Evolutionary conservation across 345 rosid species (phyloP).

Genomic region (Eucalyptus sp.): DNA sequence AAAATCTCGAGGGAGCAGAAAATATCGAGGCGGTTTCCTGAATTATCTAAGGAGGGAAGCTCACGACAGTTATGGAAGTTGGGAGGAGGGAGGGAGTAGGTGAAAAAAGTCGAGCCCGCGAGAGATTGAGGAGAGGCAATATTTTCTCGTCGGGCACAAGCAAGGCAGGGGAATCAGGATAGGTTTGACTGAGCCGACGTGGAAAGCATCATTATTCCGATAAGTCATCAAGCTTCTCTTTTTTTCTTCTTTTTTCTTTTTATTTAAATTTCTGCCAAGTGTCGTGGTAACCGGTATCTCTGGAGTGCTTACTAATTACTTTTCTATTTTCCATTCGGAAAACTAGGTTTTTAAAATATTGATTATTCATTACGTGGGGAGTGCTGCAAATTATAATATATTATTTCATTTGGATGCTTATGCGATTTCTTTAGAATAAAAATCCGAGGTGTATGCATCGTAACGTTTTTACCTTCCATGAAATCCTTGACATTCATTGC

Average conservation of each 20-base stretch:
- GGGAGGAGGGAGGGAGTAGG: neutral
- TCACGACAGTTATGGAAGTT: slow-evolving; percentile 4
- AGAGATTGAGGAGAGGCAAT: neutral
- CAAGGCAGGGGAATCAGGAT: neutral
- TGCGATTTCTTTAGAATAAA: neutral
- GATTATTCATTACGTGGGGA: neutral
- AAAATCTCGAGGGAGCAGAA: neutral
- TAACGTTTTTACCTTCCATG: neutral
- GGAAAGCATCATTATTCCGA: neutral
- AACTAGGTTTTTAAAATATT: neutral
- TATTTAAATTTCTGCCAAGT: neutral
- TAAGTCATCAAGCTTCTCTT: neutral
- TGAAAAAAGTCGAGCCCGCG: neutral
- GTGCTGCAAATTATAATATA: neutral
- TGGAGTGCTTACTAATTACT: neutral
- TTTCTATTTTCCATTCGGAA: neutral
- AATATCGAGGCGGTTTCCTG: neutral
- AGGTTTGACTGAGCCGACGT: neutral
- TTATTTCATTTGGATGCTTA: neutral
- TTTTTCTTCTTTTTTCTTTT: neutral
- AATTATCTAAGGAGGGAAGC: neutral
- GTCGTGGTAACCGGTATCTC: neutral
- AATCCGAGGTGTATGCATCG: neutral
- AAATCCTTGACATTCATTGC: neutral
- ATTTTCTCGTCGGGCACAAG: neutral